Evolutionary conservation across 805 yeast genomes (phyloP).

Genomic region (Maudiozyma bulderi): DNA sequence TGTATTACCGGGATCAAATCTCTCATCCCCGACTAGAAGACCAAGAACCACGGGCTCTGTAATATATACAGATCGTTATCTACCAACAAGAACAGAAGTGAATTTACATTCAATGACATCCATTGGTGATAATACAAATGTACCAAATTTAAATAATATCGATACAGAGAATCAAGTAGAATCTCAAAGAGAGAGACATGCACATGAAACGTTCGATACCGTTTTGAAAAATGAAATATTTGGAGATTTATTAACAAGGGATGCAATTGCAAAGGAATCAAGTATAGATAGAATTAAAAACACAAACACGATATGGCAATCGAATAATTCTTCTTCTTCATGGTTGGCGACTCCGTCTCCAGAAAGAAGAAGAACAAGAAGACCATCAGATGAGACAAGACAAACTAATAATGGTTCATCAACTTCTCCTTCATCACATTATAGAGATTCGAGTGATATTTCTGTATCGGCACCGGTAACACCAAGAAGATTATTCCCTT

Average conservation of each 20-base stretch:
- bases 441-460: background rate
- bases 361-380: background rate
- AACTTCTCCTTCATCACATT: background rate
- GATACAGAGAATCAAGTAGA: conserved; percentile 49
- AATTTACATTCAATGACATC: conserved; percentile 79
- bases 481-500: conserved; percentile 24
- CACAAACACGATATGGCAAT: conserved; percentile 11
- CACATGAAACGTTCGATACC: conserved; percentile 77
- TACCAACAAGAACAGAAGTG: conserved; percentile 79
- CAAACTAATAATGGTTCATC: background rate
- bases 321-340: background rate
- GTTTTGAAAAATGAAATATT: conserved; percentile 83
- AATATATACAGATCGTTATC: conserved; percentile 72
- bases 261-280: conserved; percentile 24
- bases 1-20: background rate
- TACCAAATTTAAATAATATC: conserved; percentile 18
- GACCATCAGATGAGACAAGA: background rate
- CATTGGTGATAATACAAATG: conserved; percentile 19
- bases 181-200: conserved; percentile 63
- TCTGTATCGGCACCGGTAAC: conserved; percentile 26
- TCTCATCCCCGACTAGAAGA: conserved; percentile 18
- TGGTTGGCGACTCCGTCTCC: conserved; percentile 6
- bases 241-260: conserved; percentile 68
- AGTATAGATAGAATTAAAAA: conserved; percentile 25
- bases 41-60: conserved; percentile 25